These are phyloP conservation scores for Epichloe sylvatica DNA, from an alignment of 2,329 filamentous ascomycete species.

Conservation along the genomic window DNA sequence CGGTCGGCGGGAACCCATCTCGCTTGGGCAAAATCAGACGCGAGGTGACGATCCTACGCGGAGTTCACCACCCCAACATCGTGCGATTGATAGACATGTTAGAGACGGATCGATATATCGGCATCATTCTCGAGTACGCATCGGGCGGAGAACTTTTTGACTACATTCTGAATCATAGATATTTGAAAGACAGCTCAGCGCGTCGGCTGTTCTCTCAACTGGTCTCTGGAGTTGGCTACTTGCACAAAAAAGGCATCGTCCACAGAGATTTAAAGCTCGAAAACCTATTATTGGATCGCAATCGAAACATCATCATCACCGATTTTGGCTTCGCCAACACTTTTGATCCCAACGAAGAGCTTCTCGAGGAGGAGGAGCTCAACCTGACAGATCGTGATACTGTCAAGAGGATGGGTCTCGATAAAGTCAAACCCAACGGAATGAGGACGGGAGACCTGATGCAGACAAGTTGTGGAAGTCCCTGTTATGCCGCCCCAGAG, in stretches of 20 bases:
- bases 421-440: conserved; percentile 61
- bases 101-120: conserved; percentile 91
- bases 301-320: conserved; percentile 98
- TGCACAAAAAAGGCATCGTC: conserved; percentile 97
- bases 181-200: conserved; percentile 85
- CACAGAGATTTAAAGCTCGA: conserved; percentile 94
- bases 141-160: conserved; percentile 96
- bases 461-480: conserved; percentile 97
- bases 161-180: conserved; percentile 93
- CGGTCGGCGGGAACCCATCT: conserved; percentile 73
- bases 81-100: conserved; percentile 97
- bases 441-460: conserved; percentile 83
- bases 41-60: conserved; percentile 81
- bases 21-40: conserved; percentile 93
- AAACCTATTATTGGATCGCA: conserved; percentile 85
- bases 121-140: conserved; percentile 95
- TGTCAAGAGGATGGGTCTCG: conserved; percentile 74
- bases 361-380: conserved; percentile 80
- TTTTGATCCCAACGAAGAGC: conserved; percentile 77
- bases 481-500: conserved; percentile 93
- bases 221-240: conserved; percentile 88
- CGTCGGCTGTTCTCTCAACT: conserved; percentile 88
- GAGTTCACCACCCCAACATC: conserved; percentile 89
- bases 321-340: conserved; percentile 99
- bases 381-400: conserved; percentile 77